Conservation (phyloP, 2,329 filamentous ascomycete species). For the Botrytis hyacinthi region DNA sequence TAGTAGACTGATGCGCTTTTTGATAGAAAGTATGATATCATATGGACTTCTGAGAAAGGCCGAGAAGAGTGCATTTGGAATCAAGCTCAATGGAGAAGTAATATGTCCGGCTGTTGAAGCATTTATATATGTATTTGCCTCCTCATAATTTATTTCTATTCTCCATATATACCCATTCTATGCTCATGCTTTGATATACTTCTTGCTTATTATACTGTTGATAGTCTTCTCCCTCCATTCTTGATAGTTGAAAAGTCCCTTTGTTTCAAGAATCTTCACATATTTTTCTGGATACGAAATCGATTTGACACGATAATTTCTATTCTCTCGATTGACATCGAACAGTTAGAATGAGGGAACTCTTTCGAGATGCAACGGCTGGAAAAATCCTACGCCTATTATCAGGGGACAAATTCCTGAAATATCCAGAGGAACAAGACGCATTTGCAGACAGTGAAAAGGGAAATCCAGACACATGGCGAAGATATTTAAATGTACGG, state of each 20-base stretch:
- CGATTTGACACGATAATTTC: background rate
- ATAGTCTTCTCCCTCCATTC: background rate
- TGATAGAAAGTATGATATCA: conserved; percentile 9
- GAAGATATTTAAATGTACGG: background rate
- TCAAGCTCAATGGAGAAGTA: background rate
- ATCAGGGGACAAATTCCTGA: background rate
- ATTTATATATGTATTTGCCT: background rate
- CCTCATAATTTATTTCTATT: background rate
- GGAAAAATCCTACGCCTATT: background rate
- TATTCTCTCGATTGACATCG: background rate
- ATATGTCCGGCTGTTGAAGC: background rate
- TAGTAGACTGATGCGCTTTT: background rate
- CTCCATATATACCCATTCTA: background rate
- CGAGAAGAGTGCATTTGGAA: background rate
- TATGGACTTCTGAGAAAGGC: background rate
- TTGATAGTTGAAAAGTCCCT: background rate
- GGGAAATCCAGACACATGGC: background rate
- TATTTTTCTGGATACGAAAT: background rate
- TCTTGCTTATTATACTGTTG: background rate
- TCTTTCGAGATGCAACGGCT: conserved; percentile 10
- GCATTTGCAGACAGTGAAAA: background rate
- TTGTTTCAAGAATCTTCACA: background rate
- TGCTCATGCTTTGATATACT: background rate
- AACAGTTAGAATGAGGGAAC: conserved; percentile 1
- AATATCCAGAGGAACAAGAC: background rate